Conservation (phyloP, 2,329 filamentous ascomycete genomes). For the Ceratocystis lukuohia region DNA sequence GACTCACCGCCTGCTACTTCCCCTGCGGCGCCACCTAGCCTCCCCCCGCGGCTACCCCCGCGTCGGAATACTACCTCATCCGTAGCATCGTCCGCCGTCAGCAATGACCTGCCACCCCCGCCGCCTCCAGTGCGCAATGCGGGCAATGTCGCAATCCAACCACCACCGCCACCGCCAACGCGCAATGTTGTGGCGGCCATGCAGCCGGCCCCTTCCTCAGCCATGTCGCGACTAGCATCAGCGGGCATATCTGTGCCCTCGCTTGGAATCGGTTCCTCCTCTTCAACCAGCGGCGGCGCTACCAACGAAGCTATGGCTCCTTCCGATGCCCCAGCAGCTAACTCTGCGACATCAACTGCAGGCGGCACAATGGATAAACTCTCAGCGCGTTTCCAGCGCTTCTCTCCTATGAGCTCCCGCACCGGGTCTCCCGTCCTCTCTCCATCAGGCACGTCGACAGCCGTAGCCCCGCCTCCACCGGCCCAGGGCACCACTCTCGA, state of each 20-base stretch:
- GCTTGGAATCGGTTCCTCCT: slow-evolving; percentile 50
- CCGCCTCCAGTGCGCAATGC: slow-evolving; percentile 32
- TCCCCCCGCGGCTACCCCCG: slow-evolving; percentile 55
- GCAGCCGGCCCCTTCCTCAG: slow-evolving; percentile 42
- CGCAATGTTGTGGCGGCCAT: slow-evolving; percentile 25
- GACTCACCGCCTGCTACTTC: background rate
- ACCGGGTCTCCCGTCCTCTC: slow-evolving; percentile 11
- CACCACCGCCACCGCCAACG: slow-evolving; percentile 19
- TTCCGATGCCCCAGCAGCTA: slow-evolving; percentile 24
- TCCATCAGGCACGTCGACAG: background rate
- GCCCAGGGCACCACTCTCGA: slow-evolving; percentile 46
- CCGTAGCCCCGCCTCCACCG: slow-evolving; percentile 22
- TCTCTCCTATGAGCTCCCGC: slow-evolving; percentile 10
- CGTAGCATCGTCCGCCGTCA: slow-evolving; percentile 26
- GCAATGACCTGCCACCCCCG: slow-evolving; percentile 24
- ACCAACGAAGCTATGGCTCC: slow-evolving; percentile 20
- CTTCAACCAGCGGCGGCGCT: slow-evolving; percentile 20
- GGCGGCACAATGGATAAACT: slow-evolving; percentile 22
- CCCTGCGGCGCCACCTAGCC: slow-evolving; percentile 42
- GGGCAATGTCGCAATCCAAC: slow-evolving; percentile 23
- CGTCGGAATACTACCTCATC: slow-evolving; percentile 24
- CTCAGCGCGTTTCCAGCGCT: slow-evolving; percentile 18
- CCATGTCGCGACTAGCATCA: slow-evolving; percentile 45
- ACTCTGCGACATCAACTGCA: slow-evolving; percentile 20
- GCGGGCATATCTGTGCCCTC: slow-evolving; percentile 68